Conservation (phyloP, 225 moss, liverwort and hornwort species). For the Sphagnum contortum region DNA sequence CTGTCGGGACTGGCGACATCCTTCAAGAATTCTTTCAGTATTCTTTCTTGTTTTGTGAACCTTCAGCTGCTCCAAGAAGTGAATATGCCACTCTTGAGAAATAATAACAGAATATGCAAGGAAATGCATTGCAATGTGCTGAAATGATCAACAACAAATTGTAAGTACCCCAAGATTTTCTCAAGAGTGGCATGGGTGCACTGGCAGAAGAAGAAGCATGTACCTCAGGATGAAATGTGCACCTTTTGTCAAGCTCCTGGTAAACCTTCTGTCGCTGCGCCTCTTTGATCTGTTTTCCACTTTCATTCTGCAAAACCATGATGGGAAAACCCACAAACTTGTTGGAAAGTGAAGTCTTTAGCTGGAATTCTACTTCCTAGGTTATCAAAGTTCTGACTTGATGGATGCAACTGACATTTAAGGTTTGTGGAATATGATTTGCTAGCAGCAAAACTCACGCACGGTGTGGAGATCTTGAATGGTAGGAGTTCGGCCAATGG, state of each 20-base stretch:
- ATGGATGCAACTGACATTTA: too few species aligned
- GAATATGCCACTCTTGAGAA: not conserved
- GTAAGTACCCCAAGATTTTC: too few species aligned
- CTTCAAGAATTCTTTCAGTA: conserved; percentile 50
- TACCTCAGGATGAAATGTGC: conserved; percentile 79
- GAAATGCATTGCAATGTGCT: too few species aligned
- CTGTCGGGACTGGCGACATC: conserved; percentile 48
- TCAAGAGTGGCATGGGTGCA: too few species aligned
- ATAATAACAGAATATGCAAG: too few species aligned
- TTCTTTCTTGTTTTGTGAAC: conserved; percentile 28
- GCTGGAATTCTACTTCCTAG: too few species aligned
- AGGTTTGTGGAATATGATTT: not conserved
- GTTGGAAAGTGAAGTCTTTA: too few species aligned
- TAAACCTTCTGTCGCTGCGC: conserved; percentile 20
- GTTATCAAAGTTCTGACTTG: too few species aligned
- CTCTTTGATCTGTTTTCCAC: conserved; percentile 33
- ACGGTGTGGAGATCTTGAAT: conserved; percentile 60
- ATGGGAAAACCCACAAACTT: too few species aligned
- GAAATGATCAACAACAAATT: too few species aligned
- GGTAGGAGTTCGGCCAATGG: conserved; percentile 62
- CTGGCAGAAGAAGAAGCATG: too few species aligned
- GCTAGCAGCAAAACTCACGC: not conserved
- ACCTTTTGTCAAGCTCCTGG: conserved; percentile 51
- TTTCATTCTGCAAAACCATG: conserved; percentile 20
- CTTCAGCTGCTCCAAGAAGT: conserved; percentile 37